These are phyloP conservation scores for Glebionis coronaria DNA, from an alignment of 129 eudicot genomes.

Conservation along the genomic window DNA sequence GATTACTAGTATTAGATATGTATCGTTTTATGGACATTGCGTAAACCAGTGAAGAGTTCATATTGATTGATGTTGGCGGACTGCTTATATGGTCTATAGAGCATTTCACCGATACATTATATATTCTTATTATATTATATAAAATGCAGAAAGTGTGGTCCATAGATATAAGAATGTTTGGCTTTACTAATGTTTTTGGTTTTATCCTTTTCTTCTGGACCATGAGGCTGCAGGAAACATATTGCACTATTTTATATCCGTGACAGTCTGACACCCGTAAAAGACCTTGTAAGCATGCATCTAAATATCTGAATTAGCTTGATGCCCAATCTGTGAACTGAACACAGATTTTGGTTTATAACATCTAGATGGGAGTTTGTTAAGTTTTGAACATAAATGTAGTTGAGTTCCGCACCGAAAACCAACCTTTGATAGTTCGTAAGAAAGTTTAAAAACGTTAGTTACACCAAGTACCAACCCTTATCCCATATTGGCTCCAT, in stretches of 20 bases:
- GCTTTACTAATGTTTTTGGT: constrained; percentile 5
- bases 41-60: background rate
- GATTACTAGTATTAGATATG: background rate
- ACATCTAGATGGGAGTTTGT: too few relatives aligned
- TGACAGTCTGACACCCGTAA: background rate
- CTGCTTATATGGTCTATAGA: background rate
- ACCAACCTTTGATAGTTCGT: too few relatives aligned
- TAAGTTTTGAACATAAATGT: too few relatives aligned
- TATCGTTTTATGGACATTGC: background rate
- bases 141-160: constrained; percentile 12
- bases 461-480: too few relatives aligned
- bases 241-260: background rate
- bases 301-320: background rate
- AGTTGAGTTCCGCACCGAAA: too few relatives aligned
- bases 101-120: background rate
- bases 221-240: constrained; percentile 2
- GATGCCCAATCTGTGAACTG: too few relatives aligned
- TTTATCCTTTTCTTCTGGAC: background rate
- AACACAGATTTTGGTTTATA: too few relatives aligned
- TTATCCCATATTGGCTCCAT: too few relatives aligned
- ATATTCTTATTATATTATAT: background rate
- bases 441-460: too few relatives aligned
- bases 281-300: background rate
- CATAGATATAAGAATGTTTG: constrained; percentile 9
- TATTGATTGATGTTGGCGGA: background rate